A percentile compares a stretch with the other conserved stretches of the same genome.
Evolutionary conservation across 1,284 basidiomycete genomes (phyloP).

Genomic region (Trametes hirsuta): DNA sequence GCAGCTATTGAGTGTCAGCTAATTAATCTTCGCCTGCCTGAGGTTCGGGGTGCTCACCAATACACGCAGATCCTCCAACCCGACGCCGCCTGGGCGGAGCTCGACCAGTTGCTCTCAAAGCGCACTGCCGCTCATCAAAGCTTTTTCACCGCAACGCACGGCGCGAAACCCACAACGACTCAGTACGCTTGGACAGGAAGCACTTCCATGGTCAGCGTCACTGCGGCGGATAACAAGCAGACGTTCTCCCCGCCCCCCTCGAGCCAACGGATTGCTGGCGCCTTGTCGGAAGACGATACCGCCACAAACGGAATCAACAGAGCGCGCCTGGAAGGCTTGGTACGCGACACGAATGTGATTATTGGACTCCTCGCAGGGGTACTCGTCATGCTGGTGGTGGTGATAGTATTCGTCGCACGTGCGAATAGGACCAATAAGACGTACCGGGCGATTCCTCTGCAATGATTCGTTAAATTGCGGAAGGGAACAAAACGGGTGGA

Average conservation of each 20-base stretch:
- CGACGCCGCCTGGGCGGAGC: not conserved
- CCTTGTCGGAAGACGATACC: not conserved
- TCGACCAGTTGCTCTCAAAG: not conserved
- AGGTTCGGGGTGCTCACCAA: too few species aligned
- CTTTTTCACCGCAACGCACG: not conserved
- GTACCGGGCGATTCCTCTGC: not conserved
- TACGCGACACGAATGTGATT: constrained; percentile 20
- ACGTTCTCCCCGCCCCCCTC: not conserved
- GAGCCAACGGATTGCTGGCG: not conserved
- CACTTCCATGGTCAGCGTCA: not conserved
- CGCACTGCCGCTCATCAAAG: not conserved
- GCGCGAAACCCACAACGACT: not conserved
- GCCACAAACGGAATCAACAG: constrained; percentile 1
- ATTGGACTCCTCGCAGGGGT: constrained; percentile 20
- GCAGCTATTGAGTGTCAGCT: constrained; percentile 26
- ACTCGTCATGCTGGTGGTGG: constrained; percentile 17
- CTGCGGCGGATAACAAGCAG: not conserved
- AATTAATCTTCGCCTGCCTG: too few species aligned
- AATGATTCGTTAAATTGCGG: not conserved
- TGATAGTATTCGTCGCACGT: not conserved
- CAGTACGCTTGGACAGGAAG: not conserved
- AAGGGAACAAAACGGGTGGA: not conserved
- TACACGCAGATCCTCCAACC: not conserved
- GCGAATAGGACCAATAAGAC: constrained; percentile 1
- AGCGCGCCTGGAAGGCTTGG: constrained; percentile 2